These are phyloP conservation scores for Coemansia sp. DNA, from an alignment of 192 early-diverging fungal genomes.

Conservation along the genomic window DNA sequence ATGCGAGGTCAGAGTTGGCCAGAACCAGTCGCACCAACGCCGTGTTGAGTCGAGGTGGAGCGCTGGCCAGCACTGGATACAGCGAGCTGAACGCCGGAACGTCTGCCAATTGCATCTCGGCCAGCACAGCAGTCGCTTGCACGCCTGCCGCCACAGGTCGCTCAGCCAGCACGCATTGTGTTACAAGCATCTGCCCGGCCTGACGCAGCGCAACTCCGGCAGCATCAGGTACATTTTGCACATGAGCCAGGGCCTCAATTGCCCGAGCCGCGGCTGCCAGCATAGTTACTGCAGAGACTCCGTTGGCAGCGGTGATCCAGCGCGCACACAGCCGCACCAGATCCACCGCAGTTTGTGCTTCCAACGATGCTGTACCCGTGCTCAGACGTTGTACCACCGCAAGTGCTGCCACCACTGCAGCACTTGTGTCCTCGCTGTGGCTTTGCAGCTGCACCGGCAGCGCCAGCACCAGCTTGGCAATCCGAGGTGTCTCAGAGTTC, in stretches of 20 bases:
- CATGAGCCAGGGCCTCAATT: constrained; percentile 10
- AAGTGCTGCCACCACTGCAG: constrained; percentile 19
- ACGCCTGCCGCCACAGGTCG: constrained; percentile 31
- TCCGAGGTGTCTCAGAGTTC: constrained; percentile 18
- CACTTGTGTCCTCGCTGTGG: background rate
- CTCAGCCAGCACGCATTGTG: constrained; percentile 26
- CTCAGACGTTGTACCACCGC: constrained; percentile 19
- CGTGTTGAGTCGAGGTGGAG: constrained; percentile 14
- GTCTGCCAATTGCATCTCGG: constrained; percentile 1
- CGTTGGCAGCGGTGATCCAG: constrained; percentile 10
- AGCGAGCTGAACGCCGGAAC: constrained; percentile 15
- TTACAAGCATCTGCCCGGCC: constrained; percentile 25
- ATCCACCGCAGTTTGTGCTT: constrained; percentile 14
- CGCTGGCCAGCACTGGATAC: constrained; percentile 28
- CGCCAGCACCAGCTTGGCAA: constrained; percentile 9
- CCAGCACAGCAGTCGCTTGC: constrained; percentile 18
- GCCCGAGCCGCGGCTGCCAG: constrained; percentile 18
- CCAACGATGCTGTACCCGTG: constrained; percentile 13
- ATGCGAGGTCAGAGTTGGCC: background rate
- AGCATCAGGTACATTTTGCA: constrained; percentile 6
- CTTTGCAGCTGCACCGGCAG: constrained; percentile 5
- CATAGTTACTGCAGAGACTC: background rate
- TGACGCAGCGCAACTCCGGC: constrained; percentile 25
- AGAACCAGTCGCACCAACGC: constrained; percentile 29
- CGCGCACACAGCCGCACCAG: constrained; percentile 26